Conservation (phyloP, 805 yeast species). For the Zygotorulaspora chibaensis region DNA sequence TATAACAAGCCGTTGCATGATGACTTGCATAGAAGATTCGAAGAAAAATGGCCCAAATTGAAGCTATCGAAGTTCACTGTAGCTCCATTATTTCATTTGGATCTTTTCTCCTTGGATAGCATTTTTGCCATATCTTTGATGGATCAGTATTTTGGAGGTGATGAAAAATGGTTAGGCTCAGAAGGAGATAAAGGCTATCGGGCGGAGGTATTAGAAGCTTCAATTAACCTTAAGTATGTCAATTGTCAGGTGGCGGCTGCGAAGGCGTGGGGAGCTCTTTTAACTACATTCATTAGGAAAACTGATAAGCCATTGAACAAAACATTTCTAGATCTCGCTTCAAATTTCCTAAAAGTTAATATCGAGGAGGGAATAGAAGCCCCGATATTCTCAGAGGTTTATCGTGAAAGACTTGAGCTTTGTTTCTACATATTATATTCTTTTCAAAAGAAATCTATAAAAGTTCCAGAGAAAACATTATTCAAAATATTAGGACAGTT, state of each 20-base stretch:
- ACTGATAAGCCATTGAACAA: slow-evolving; percentile 31
- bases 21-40: slow-evolving; percentile 44
- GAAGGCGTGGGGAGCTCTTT: slow-evolving; percentile 71
- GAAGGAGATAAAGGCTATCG: slow-evolving; percentile 36
- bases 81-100: slow-evolving; percentile 42
- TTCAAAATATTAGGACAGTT: slow-evolving; percentile 21
- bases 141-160: slow-evolving; percentile 51
- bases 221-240: slow-evolving; percentile 58
- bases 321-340: slow-evolving; percentile 40
- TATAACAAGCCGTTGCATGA: slow-evolving; percentile 46
- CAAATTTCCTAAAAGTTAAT: slow-evolving; percentile 49
- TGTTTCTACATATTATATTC: slow-evolving; percentile 45
- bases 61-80: slow-evolving; percentile 50
- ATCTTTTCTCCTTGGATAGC: slow-evolving; percentile 48
- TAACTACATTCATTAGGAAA: slow-evolving; percentile 59
- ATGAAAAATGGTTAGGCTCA: slow-evolving; percentile 42
- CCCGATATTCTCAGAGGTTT: slow-evolving; percentile 46
- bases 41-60: slow-evolving; percentile 43
- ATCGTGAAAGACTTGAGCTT: slow-evolving; percentile 63
- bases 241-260: slow-evolving; percentile 66
- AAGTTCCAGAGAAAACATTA: slow-evolving; percentile 28
- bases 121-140: slow-evolving; percentile 58
- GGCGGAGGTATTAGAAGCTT: slow-evolving; percentile 50
- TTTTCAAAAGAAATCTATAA: slow-evolving; percentile 21
- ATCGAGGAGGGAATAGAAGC: slow-evolving; percentile 49